Evolutionary conservation across 139 green algal species (phyloP).

Genomic region (Chlamydomonas incerta): DNA sequence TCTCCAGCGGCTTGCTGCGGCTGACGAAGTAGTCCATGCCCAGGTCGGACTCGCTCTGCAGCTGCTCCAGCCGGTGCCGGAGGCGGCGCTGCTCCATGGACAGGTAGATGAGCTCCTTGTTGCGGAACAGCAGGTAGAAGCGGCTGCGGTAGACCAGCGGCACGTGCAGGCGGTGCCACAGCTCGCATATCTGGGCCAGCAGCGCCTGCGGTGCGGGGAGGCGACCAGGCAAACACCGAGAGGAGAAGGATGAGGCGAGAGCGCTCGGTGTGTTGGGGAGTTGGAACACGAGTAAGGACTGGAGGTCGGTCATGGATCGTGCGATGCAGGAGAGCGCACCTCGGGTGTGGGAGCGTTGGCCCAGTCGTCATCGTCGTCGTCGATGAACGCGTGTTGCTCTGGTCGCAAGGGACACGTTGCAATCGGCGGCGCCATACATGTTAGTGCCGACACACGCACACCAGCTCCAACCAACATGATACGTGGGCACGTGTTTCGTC

Average conservation of each 20-base stretch:
- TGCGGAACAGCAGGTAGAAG: constrained; percentile 70
- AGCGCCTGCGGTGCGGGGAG: constrained; percentile 47
- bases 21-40: neutral
- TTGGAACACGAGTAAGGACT: too few relatives aligned
- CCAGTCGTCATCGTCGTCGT: constrained; percentile 12
- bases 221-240: too few relatives aligned
- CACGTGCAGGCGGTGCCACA: constrained; percentile 77
- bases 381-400: neutral
- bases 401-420: too few relatives aligned
- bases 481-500: too few relatives aligned
- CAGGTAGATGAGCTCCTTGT: constrained; percentile 74
- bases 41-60: constrained; percentile 7
- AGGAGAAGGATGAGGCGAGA: too few relatives aligned
- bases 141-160: constrained; percentile 71
- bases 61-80: constrained; percentile 22
- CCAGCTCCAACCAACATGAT: too few relatives aligned
- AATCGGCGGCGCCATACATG: too few relatives aligned
- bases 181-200: constrained; percentile 62
- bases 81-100: constrained; percentile 60
- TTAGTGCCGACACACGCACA: too few relatives aligned
- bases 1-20: constrained; percentile 50
- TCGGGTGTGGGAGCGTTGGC: neutral
- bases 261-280: too few relatives aligned
- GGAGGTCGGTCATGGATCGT: too few relatives aligned
- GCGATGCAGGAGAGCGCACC: neutral